Evolutionary conservation across 2,329 filamentous ascomycete genomes (phyloP), one percentile per base, ranked within the genome.

Genomic region (Apiospora marii): DNA sequence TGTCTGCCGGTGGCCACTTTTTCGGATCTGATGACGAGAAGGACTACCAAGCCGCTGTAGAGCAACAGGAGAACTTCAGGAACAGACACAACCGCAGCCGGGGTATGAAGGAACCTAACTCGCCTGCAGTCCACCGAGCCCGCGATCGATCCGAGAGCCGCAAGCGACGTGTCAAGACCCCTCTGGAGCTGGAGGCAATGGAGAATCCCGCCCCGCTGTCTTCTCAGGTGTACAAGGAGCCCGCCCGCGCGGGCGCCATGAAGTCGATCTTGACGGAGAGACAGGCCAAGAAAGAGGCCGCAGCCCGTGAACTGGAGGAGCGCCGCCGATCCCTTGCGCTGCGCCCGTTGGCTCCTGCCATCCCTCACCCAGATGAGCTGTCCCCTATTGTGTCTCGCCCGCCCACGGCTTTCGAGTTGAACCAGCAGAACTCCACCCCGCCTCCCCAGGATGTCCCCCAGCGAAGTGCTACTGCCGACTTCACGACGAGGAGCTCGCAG

Each of bases 251-350:
- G 22, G 88, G 89, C 4, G 90, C 92, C 73, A 79, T 91, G 72
- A 86, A 84, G 73, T 81, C 85, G 72, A 87, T 88, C 77, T 91
- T 86, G 77, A 87, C 90, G 46, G 91, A 93, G 73, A 85, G 89
- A 67, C 89, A 90, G 73, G 83, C 88, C 68, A 93, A 92, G 82
- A 94, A 92, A 82, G 93, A 94, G 75, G 86, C 91, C 68, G 93
- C 93, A 13, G 94, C 95, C 10, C 91, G 93, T 68, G 95, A 98
- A 82, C 89, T 98, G 0, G 95, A 98, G 82, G 94, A 96, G 78
- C 91, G 96, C 41, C 92, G 96, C 72, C 90, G 93, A 79, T 98
- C 96, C 19, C 86, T 97, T 37, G 94, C 93, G 27, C 90, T 94
- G 71, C 90, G 94, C 69, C 93, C 94, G 4, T 93, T 93, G 34